These are phyloP conservation scores for Meyerozyma guilliermondii DNA, from an alignment of 1,139 yeast genomes.

Conservation along the genomic window DNA sequence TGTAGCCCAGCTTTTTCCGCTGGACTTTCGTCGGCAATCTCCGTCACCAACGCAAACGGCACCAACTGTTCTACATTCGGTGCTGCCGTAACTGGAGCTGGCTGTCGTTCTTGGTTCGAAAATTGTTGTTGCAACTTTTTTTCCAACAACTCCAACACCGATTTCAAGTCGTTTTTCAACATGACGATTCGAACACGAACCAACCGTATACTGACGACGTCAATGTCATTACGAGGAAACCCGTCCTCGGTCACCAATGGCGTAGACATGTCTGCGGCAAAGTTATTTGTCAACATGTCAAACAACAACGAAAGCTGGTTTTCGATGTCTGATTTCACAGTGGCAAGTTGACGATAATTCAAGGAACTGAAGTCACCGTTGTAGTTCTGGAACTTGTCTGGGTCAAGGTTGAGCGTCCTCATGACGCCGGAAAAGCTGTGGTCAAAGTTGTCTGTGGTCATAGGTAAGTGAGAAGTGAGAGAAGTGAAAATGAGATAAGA, in stretches of 20 bases:
- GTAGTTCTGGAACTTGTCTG: slow-evolving; percentile 19
- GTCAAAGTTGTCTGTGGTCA: slow-evolving; percentile 10
- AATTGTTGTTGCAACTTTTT: slow-evolving; percentile 42
- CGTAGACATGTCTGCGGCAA: slow-evolving; percentile 45
- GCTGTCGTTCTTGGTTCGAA: slow-evolving; percentile 5
- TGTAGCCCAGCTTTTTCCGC: slow-evolving; percentile 37
- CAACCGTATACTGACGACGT: slow-evolving; percentile 64
- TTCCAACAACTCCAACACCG: slow-evolving; percentile 46
- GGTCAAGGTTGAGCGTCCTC: slow-evolving; percentile 34
- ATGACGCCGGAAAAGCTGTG: slow-evolving; percentile 34
- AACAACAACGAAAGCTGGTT: slow-evolving; percentile 26
- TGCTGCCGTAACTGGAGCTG: not conserved
- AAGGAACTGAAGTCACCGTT: slow-evolving; percentile 15
- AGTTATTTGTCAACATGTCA: slow-evolving; percentile 25
- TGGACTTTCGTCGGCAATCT: slow-evolving; percentile 46
- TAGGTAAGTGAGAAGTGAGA: not conserved
- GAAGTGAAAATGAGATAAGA: not conserved
- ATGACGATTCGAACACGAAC: slow-evolving; percentile 61
- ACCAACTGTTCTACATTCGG: slow-evolving; percentile 2
- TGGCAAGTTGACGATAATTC: slow-evolving; percentile 24
- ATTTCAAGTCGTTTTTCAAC: slow-evolving; percentile 61
- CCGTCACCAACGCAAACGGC: slow-evolving; percentile 57
- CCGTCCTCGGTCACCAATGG: slow-evolving; percentile 68
- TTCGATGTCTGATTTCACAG: slow-evolving; percentile 29
- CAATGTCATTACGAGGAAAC: slow-evolving; percentile 80